Evolutionary conservation across 2,329 filamentous ascomycete genomes (phyloP).

Genomic region (Fusarium siculi): DNA sequence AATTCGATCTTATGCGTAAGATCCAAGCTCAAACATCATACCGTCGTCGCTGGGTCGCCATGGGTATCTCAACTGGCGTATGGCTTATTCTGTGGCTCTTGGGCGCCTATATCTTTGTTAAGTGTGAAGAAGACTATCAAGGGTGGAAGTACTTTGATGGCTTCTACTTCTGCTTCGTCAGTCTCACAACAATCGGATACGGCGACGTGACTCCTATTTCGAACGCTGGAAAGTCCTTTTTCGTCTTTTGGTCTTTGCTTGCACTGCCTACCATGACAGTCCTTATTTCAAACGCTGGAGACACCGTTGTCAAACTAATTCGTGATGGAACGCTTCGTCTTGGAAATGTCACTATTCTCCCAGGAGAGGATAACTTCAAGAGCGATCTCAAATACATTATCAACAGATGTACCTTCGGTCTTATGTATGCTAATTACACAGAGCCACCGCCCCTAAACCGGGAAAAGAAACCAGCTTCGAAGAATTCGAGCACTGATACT

Average conservation of each 20-base stretch:
- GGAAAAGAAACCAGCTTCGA: background rate
- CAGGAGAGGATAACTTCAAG: conserved; percentile 62
- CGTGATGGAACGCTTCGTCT: conserved; percentile 65
- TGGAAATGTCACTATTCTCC: conserved; percentile 70
- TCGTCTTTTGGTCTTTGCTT: conserved; percentile 91
- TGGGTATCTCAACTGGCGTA: conserved; percentile 72
- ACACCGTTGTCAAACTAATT: conserved; percentile 78
- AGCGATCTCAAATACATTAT: conserved; percentile 58
- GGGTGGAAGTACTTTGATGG: conserved; percentile 80
- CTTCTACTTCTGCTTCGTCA: conserved; percentile 88
- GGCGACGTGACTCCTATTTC: conserved; percentile 82
- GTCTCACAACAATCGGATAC: conserved; percentile 87
- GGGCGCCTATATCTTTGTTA: conserved; percentile 79
- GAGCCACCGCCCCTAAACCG: conserved; percentile 4
- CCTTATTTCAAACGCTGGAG: conserved; percentile 83
- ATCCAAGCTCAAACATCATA: conserved; percentile 75
- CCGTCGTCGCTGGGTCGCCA: conserved; percentile 78
- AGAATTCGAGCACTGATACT: background rate
- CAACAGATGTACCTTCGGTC: conserved; percentile 56
- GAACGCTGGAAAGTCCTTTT: conserved; percentile 84
- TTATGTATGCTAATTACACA: conserved; percentile 48
- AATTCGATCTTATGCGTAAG: conserved; percentile 83
- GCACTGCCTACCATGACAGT: conserved; percentile 90
- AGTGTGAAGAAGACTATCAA: conserved; percentile 63
- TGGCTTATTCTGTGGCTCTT: conserved; percentile 83